These are phyloP conservation scores for Nakazawaea peltata DNA, from an alignment of 805 yeast species.

Conservation along the genomic window DNA sequence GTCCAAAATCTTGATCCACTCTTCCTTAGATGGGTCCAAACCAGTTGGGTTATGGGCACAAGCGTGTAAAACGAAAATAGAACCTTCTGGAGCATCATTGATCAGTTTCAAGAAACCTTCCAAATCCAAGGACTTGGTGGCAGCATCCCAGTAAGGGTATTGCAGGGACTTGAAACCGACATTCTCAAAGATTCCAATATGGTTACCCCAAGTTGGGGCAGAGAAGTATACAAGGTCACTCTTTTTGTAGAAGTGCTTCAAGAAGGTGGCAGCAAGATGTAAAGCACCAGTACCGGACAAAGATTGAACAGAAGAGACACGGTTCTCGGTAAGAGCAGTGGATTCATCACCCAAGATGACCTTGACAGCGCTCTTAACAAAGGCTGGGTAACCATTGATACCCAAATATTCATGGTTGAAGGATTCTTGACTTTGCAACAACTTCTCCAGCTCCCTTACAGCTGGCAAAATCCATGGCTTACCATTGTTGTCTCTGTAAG, in stretches of 20 bases:
- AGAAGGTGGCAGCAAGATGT: slow-evolving; percentile 75
- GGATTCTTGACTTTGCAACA: slow-evolving; percentile 46
- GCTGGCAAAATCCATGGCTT: slow-evolving; percentile 69
- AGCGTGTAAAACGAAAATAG: slow-evolving; percentile 80
- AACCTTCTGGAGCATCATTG: slow-evolving; percentile 61
- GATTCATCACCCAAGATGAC: slow-evolving; percentile 63
- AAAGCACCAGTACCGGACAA: slow-evolving; percentile 88
- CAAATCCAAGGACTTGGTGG: slow-evolving; percentile 62
- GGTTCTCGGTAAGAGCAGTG: slow-evolving; percentile 35
- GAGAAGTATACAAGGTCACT: slow-evolving; percentile 54
- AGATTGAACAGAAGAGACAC: slow-evolving; percentile 63
- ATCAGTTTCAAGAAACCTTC: slow-evolving; percentile 60
- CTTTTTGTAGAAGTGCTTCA: slow-evolving; percentile 40
- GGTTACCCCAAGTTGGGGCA: slow-evolving; percentile 98
- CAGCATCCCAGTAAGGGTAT: slow-evolving; percentile 84
- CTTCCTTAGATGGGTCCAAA: slow-evolving; percentile 76
- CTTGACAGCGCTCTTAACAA: slow-evolving; percentile 63
- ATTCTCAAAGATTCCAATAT: slow-evolving; percentile 68
- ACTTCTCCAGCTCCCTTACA: slow-evolving; percentile 59
- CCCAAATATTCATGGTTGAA: slow-evolving; percentile 85
- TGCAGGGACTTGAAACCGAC: slow-evolving; percentile 58
- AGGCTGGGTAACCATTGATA: slow-evolving; percentile 68
- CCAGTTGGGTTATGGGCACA: slow-evolving; percentile 99
- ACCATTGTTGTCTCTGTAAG: slow-evolving; percentile 61
- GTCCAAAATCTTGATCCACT: slow-evolving; percentile 69